phyloP scores from a whole-genome alignment of 495 filamentous ascomycete species.

The Tuber magnatum region DNA sequence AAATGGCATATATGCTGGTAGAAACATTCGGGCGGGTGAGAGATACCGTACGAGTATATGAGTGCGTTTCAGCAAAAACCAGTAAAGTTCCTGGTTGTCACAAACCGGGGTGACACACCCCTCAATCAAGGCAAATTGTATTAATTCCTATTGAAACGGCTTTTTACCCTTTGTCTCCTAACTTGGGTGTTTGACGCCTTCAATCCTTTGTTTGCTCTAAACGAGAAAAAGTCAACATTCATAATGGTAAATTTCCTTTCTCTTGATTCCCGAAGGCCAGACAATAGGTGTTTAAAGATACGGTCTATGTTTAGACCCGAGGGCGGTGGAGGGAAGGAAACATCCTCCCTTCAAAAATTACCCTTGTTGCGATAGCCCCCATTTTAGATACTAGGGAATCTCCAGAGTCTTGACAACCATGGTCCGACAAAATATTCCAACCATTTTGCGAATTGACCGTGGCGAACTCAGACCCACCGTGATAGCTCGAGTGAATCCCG shows the following conservation, averaged over 20 bases:
- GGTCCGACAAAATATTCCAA: neutral
- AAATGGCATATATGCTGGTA: no score
- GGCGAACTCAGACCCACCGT: neutral
- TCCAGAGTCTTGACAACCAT: neutral
- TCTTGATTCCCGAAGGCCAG: neutral
- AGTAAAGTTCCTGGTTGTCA: no score
- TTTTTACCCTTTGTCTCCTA: constrained; percentile 1
- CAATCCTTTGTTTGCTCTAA: neutral
- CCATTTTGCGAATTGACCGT: neutral
- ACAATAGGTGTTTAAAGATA: constrained; percentile 1
- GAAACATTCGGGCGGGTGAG: no score
- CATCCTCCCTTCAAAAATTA: neutral
- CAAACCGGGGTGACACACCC: neutral
- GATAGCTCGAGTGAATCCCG: neutral
- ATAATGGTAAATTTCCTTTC: neutral
- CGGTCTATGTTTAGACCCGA: neutral
- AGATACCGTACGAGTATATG: no score
- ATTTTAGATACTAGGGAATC: neutral
- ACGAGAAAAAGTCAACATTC: constrained; percentile 3
- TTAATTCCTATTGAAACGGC: neutral
- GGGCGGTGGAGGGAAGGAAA: neutral
- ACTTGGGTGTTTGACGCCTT: neutral
- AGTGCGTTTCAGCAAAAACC: no score
- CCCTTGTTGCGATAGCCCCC: neutral
- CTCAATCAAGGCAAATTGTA: neutral